Evolutionary conservation across 192 early-diverging fungal genomes (phyloP).

Genomic region (Piromyces finnis): DNA sequence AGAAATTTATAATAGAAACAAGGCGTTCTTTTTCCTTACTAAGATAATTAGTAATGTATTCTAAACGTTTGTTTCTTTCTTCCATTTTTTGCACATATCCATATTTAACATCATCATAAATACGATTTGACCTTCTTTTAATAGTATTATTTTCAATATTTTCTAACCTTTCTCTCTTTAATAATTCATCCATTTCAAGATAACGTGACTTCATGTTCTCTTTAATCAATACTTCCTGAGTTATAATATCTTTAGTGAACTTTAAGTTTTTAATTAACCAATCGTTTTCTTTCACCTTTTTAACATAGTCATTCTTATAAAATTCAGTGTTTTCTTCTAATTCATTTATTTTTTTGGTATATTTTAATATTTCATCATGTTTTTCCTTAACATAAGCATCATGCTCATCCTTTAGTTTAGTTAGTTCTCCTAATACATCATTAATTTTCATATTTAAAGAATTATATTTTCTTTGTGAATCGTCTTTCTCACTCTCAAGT

Average conservation of each 20-base stretch:
- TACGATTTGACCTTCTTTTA: neutral
- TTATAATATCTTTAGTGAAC: neutral
- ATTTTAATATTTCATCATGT: neutral
- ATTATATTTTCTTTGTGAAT: neutral
- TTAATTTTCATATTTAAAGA: neutral
- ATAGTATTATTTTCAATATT: neutral
- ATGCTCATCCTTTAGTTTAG: neutral
- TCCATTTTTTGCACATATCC: neutral
- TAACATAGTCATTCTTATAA: neutral
- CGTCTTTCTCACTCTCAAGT: neutral
- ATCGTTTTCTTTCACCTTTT: neutral
- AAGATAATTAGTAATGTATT: neutral
- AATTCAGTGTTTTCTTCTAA: neutral
- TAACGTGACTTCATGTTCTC: neutral
- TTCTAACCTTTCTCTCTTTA: neutral
- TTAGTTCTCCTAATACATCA: neutral
- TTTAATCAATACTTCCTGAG: neutral
- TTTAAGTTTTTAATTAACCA: neutral
- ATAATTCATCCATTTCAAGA: neutral
- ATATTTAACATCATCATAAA: neutral
- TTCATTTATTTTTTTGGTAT: neutral
- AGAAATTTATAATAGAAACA: neutral
- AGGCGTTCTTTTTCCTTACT: neutral
- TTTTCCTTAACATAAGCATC: neutral
- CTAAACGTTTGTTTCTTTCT: neutral